phyloP scores from a whole-genome alignment of 139 green algal species.

The Monoraphidium neglectum region DNA sequence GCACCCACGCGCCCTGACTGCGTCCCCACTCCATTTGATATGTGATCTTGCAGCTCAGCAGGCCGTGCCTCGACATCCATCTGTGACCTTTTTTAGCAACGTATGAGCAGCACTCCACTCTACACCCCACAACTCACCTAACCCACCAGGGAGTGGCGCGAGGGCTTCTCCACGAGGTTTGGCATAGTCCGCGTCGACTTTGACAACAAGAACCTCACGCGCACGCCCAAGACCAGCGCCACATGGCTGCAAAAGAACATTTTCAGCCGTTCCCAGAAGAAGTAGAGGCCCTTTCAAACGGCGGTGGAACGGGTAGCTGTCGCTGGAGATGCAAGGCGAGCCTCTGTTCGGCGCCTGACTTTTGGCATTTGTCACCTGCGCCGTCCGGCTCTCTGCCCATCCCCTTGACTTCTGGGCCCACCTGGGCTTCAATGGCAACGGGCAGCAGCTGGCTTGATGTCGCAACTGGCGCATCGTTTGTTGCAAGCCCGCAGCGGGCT shows the following conservation, averaged over 20 bases:
- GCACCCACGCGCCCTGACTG: too few relatives aligned
- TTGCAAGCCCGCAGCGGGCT: too few relatives aligned
- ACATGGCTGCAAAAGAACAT: conserved; percentile 21
- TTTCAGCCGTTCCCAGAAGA: conserved; percentile 10
- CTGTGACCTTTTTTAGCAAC: not conserved
- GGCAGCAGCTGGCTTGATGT: too few relatives aligned
- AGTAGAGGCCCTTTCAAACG: not conserved
- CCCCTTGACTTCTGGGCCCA: too few relatives aligned
- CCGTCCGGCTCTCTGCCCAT: too few relatives aligned
- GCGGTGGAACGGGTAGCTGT: too few relatives aligned
- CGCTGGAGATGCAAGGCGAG: too few relatives aligned
- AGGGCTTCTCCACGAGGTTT: conserved; percentile 30
- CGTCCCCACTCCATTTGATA: too few relatives aligned
- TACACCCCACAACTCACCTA: not conserved
- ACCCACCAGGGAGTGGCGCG: conserved; percentile 22
- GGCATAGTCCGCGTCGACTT: conserved; percentile 30
- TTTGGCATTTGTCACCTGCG: too few relatives aligned
- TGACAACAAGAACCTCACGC: conserved; percentile 4
- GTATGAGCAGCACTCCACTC: not conserved
- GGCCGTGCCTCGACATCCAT: not conserved
- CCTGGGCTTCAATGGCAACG: too few relatives aligned
- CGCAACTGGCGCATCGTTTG: too few relatives aligned
- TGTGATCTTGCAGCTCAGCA: conserved; percentile 1
- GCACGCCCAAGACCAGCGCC: conserved; percentile 15
- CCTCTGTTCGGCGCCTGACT: too few relatives aligned